Percentiles rank a stretch among this genome's conserved stretches.
phyloP scores from a whole-genome alignment of 2,329 filamentous ascomycete genomes.

The Pyrenochaeta sp. region DNA sequence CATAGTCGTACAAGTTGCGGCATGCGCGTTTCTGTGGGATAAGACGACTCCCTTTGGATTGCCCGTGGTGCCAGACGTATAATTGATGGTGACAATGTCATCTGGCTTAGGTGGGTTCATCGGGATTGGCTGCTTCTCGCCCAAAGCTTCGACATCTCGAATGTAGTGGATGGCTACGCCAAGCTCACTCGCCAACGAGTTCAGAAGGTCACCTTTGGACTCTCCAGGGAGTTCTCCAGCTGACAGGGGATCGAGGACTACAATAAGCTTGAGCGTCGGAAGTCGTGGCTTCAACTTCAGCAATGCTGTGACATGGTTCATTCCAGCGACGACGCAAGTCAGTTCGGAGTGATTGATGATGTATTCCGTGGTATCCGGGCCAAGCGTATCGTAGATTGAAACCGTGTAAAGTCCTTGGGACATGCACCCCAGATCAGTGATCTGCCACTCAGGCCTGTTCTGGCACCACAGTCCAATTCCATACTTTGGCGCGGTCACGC shows the following conservation, averaged over 20 bases:
- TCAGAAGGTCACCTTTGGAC: conserved; percentile 82
- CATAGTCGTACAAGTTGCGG: conserved; percentile 71
- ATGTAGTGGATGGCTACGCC: conserved; percentile 84
- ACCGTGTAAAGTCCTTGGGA: conserved; percentile 90
- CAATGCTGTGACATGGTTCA: conserved; percentile 82
- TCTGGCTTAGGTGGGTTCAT: conserved; percentile 75
- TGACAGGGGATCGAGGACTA: conserved; percentile 85
- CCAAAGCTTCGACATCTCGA: conserved; percentile 81
- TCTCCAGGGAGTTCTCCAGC: conserved; percentile 77
- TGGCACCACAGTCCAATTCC: conserved; percentile 86
- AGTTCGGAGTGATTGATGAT: conserved; percentile 92
- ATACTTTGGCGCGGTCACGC: conserved; percentile 70
- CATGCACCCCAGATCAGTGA: conserved; percentile 84
- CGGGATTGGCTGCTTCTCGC: conserved; percentile 72
- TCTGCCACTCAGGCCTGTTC: conserved; percentile 89
- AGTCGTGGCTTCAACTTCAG: conserved; percentile 81
- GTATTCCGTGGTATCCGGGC: conserved; percentile 89
- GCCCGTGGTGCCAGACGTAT: conserved; percentile 86
- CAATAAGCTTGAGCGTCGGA: conserved; percentile 84
- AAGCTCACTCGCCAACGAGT: conserved; percentile 74
- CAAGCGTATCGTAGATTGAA: conserved; percentile 95
- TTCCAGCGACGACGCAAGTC: conserved; percentile 76
- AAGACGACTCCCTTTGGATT: conserved; percentile 84
- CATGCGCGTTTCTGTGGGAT: conserved; percentile 81
- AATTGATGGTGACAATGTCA: conserved; percentile 89